phyloP scores from a whole-genome alignment of 23 red algal genomes.

The Chondrus crispus region DNA sequence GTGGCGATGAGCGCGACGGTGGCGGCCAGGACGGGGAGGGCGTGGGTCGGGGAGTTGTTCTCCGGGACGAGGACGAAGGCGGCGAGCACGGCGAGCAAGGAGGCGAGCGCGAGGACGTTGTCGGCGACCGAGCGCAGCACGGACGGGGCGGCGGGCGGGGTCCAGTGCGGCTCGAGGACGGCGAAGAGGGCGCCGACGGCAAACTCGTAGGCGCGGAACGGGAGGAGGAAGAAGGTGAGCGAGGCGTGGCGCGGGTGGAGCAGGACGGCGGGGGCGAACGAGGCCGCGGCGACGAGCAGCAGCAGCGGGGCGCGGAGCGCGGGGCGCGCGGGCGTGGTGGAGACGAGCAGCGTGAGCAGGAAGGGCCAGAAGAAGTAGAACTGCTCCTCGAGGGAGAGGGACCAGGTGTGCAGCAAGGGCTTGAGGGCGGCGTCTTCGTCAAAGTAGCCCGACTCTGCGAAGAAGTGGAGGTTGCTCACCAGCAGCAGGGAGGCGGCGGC shows the following conservation, averaged over 20 bases:
- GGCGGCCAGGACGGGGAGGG: neutral
- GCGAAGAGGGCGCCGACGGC: conserved; percentile 1
- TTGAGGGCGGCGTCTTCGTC: neutral
- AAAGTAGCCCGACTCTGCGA: neutral
- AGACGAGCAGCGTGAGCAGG: neutral
- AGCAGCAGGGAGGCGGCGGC: neutral
- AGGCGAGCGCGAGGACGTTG: neutral
- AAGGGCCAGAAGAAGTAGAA: conserved; percentile 61
- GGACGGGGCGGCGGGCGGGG: neutral
- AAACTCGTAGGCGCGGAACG: conserved; percentile 56
- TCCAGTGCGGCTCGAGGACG: neutral
- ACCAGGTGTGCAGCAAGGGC: conserved; percentile 73
- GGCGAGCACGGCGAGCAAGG: neutral
- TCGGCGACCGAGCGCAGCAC: neutral
- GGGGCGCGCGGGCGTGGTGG: neutral
- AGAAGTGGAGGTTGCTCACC: neutral
- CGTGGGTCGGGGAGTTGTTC: neutral
- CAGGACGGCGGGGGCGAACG: neutral
- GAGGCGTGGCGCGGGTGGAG: neutral
- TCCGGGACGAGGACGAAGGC: neutral
- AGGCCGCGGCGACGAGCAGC: neutral
- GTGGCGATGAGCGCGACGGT: neutral
- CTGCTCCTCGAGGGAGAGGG: conserved; percentile 71
- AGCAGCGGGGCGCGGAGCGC: neutral
- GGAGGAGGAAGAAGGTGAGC: conserved; percentile 44